A percentile compares a stretch with the other conserved stretches of the same genome.
Conservation (phyloP, 2,329 filamentous ascomycete species). For the Cytospora mali region DNA sequence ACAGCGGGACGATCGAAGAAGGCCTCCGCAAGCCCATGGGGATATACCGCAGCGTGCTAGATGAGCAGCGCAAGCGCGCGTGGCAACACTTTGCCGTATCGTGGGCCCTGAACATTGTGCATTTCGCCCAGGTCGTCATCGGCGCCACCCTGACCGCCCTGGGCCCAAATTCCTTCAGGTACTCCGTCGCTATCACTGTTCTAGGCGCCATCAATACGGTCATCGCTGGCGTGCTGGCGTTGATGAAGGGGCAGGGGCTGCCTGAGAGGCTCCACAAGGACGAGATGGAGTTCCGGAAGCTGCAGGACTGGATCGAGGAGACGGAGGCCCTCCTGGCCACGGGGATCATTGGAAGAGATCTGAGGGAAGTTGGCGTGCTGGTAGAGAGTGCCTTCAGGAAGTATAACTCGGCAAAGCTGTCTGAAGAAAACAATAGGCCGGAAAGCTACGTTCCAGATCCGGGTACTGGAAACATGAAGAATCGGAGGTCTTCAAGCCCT, state of each 20-base stretch:
- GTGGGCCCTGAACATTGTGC: constrained; percentile 52
- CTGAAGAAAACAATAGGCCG: constrained; percentile 45
- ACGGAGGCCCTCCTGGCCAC: constrained; percentile 49
- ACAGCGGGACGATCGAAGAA: constrained; percentile 38
- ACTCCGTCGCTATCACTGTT: constrained; percentile 56
- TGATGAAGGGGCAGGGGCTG: constrained; percentile 60
- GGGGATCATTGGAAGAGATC: constrained; percentile 45
- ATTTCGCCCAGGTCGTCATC: constrained; percentile 61
- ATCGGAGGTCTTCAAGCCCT: background rate
- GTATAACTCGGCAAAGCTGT: constrained; percentile 47
- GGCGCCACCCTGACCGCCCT: constrained; percentile 62
- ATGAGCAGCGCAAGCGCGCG: constrained; percentile 47
- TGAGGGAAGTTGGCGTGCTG: constrained; percentile 46
- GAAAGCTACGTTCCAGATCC: constrained; percentile 32
- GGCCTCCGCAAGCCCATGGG: constrained; percentile 41
- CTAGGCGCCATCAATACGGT: constrained; percentile 66
- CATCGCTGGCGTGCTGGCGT: constrained; percentile 61
- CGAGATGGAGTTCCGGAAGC: constrained; percentile 47
- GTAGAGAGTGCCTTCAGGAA: constrained; percentile 47
- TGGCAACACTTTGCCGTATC: constrained; percentile 36
- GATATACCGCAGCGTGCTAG: constrained; percentile 46
- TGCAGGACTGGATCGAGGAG: constrained; percentile 59
- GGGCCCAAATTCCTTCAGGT: constrained; percentile 55
- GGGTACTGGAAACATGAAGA: background rate
- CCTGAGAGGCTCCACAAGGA: constrained; percentile 54